Conservation (phyloP, 2,329 filamentous ascomycete genomes). For the Fusarium sp. region DNA sequence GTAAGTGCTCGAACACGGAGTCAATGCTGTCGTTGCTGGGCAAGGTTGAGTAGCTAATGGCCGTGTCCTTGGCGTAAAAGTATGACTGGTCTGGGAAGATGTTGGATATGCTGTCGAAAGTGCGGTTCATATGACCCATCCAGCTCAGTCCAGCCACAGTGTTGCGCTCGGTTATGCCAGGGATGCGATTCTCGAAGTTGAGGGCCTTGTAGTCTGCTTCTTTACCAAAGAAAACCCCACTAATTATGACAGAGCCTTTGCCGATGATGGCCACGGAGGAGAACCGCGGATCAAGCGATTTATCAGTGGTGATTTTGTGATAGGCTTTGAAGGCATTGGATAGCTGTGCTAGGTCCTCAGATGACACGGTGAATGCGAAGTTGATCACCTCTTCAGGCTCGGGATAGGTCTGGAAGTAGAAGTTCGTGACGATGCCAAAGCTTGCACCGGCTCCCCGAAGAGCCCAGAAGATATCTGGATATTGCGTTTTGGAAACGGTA, state of each 20-base stretch:
- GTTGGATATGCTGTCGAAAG: neutral
- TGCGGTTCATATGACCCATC: neutral
- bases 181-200: neutral
- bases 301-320: neutral
- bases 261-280: neutral
- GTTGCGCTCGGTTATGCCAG: neutral
- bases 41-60: neutral
- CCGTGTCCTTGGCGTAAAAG: conserved; percentile 12
- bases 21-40: neutral
- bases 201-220: neutral
- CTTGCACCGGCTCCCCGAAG: conserved; percentile 50
- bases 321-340: neutral
- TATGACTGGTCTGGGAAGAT: neutral
- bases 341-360: neutral
- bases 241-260: neutral
- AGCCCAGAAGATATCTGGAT: conserved; percentile 50
- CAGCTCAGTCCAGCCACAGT: neutral
- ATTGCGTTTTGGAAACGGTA: conserved; percentile 48
- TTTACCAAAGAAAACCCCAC: neutral
- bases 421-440: conserved; percentile 50
- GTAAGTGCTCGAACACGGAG: neutral
- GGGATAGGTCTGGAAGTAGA: conserved; percentile 33
- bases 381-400: neutral
- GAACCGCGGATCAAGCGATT: neutral
- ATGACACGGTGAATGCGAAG: conserved; percentile 5